Evolutionary conservation across 177 flowering plant species (phyloP).

Genomic region (Telopea speciosissima): DNA sequence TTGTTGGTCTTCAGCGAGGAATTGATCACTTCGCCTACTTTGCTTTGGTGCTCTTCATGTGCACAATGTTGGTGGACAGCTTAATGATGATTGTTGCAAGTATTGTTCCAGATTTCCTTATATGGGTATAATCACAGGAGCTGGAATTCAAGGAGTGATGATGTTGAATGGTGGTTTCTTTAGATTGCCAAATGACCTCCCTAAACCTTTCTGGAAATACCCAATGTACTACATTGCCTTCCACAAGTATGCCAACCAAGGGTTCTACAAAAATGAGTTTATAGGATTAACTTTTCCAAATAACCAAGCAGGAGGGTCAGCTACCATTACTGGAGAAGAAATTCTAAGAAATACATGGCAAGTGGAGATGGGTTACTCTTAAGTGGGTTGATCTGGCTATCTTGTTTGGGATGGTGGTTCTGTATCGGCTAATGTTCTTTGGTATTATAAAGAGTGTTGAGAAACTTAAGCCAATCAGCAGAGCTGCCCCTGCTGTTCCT

Average conservation of each 20-base stretch:
- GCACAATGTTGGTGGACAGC: conserved; percentile 18
- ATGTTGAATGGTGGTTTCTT: conserved; percentile 14
- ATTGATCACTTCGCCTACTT: conserved; percentile 11
- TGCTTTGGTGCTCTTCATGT: conserved; percentile 8
- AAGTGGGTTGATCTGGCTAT: conserved; percentile 18
- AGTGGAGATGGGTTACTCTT: conserved; percentile 9
- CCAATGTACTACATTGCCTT: conserved; percentile 18
- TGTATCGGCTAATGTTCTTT: conserved; percentile 17
- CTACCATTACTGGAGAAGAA: conserved; percentile 5
- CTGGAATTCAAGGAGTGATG: conserved; percentile 18
- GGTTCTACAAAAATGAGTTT: conserved; percentile 12
- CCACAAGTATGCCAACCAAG: conserved; percentile 12
- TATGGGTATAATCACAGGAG: conserved; percentile 17
- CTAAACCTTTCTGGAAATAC: conserved; percentile 16
- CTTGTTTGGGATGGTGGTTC: conserved; percentile 14
- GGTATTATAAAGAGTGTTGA: conserved; percentile 14
- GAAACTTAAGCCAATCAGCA: conserved; percentile 9
- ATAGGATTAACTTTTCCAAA: conserved; percentile 10
- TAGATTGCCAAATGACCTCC: conserved; percentile 11
- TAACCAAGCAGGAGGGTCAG: conserved; percentile 4
- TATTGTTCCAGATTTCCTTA: conserved; percentile 16
- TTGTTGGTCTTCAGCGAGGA: conserved; percentile 14
- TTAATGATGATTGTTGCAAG: conserved; percentile 19
- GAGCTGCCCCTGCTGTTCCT: conserved; percentile 1
- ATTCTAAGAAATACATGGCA: conserved; percentile 10